Conservation (phyloP, 352 stramenopile species). For the Phytophthora pinifolia region DNA sequence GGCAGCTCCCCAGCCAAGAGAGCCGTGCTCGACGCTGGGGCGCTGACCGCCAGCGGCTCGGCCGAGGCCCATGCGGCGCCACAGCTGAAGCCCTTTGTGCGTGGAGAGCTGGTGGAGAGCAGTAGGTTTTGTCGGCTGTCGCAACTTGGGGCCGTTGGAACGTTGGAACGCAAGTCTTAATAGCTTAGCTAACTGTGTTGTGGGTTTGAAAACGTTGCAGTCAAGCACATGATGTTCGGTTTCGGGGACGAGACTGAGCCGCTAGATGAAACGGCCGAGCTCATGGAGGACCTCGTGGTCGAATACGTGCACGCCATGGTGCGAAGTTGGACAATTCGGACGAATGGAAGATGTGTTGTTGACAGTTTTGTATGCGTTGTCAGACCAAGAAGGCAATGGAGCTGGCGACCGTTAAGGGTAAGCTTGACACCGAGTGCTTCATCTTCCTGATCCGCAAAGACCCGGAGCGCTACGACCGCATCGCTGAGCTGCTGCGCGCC, state of each 20-base stretch:
- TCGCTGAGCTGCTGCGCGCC: conserved; percentile 76
- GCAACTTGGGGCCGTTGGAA: conserved; percentile 2
- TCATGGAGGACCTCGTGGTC: conserved; percentile 87
- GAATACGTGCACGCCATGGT: conserved; percentile 87
- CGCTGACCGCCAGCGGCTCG: conserved; percentile 8
- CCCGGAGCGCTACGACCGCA: conserved; percentile 76
- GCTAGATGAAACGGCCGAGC: conserved; percentile 66
- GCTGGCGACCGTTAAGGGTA: conserved; percentile 77
- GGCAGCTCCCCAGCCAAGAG: conserved; percentile 40
- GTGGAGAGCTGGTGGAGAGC: conserved; percentile 78
- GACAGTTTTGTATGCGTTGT: background rate
- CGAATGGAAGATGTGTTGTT: background rate
- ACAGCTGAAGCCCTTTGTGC: conserved; percentile 74
- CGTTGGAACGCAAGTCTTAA: background rate
- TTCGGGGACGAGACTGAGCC: conserved; percentile 80
- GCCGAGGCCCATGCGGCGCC: conserved; percentile 17
- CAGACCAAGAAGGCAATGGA: conserved; percentile 89
- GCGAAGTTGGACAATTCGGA: conserved; percentile 1
- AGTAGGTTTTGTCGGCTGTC: conserved; percentile 46
- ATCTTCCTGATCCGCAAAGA: conserved; percentile 90
- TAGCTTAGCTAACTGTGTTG: no score
- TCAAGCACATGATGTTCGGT: conserved; percentile 91
- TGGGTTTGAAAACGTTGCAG: conserved; percentile 23
- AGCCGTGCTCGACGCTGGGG: conserved; percentile 10
- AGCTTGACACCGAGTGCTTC: conserved; percentile 88